phyloP scores from a whole-genome alignment of 352 stramenopile genomes.

The Phytophthora nicotianae region DNA sequence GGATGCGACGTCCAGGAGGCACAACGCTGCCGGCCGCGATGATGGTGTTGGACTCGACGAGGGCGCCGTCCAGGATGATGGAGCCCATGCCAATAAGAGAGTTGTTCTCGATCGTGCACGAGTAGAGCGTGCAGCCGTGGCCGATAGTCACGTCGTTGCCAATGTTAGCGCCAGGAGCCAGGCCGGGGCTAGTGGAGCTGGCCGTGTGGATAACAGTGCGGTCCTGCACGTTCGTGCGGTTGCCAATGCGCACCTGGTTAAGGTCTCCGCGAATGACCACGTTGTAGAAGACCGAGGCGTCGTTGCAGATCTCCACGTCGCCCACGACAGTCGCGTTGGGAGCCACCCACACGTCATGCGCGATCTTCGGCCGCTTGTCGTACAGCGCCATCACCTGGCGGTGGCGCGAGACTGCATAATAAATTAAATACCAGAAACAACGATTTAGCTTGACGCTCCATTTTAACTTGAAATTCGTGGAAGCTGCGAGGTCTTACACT shows the following conservation, averaged over 20 bases:
- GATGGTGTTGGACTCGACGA: constrained; percentile 95
- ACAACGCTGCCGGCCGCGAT: constrained; percentile 96
- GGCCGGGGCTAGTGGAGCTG: constrained; percentile 72
- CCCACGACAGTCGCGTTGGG: constrained; percentile 97
- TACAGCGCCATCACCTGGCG: constrained; percentile 93
- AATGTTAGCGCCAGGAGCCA: constrained; percentile 90
- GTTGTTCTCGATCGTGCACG: constrained; percentile 96
- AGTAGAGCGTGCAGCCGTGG: constrained; percentile 96
- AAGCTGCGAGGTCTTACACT: constrained; percentile 58
- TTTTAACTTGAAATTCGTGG: background rate
- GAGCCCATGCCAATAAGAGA: constrained; percentile 96
- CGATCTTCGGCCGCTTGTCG: constrained; percentile 91
- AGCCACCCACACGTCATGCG: constrained; percentile 94
- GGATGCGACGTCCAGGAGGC: constrained; percentile 86
- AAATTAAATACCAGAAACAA: background rate
- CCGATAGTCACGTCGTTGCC: constrained; percentile 96
- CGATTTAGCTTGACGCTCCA: background rate
- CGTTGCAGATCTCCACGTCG: constrained; percentile 94
- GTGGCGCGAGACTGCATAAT: constrained; percentile 89
- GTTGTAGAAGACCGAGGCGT: constrained; percentile 97
- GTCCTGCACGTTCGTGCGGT: constrained; percentile 97
- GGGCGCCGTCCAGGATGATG: constrained; percentile 92
- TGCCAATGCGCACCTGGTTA: constrained; percentile 94
- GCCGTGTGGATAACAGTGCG: constrained; percentile 94
- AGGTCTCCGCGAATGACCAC: constrained; percentile 94